These are phyloP conservation scores for Brassica juncea DNA, from an alignment of 345 rosid genomes.

Conservation along the genomic window DNA sequence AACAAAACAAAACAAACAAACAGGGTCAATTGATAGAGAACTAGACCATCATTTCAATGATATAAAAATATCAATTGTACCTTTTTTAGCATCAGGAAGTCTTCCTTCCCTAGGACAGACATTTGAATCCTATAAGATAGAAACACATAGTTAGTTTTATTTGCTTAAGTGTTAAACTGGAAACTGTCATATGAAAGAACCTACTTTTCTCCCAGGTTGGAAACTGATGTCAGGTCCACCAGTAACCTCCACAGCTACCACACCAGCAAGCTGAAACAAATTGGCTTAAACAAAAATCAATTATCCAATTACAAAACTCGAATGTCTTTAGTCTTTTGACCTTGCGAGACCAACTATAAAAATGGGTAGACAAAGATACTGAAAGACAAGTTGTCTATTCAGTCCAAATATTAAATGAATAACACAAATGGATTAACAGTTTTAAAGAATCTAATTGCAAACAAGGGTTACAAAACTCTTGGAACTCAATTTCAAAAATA, in stretches of 20 bases:
- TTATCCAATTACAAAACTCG: background rate
- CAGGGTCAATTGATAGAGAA: background rate
- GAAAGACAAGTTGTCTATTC: background rate
- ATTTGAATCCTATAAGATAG: conserved; percentile 64
- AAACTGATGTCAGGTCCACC: conserved; percentile 88
- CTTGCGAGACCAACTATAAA: background rate
- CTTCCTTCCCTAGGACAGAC: conserved; percentile 75
- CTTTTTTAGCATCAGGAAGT: conserved; percentile 88
- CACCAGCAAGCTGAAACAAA: conserved; percentile 78
- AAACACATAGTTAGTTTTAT: conserved; percentile 12
- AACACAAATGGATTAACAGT: background rate
- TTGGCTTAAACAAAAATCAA: background rate
- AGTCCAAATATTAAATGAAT: background rate
- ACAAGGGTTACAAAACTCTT: background rate
- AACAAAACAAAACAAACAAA: background rate
- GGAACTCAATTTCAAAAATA: background rate
- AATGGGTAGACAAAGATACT: background rate
- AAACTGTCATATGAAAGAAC: conserved; percentile 15
- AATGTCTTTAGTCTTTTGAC: background rate
- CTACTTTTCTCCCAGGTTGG: conserved; percentile 88
- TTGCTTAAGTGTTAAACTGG: conserved; percentile 9
- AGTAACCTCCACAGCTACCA: conserved; percentile 93
- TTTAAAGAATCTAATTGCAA: background rate
- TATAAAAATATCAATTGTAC: conserved; percentile 36
- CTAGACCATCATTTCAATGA: background rate